Base-by-base conservation (phyloP, 2,329 filamentous ascomycete species). In the Aspergillus sp. region DNA sequence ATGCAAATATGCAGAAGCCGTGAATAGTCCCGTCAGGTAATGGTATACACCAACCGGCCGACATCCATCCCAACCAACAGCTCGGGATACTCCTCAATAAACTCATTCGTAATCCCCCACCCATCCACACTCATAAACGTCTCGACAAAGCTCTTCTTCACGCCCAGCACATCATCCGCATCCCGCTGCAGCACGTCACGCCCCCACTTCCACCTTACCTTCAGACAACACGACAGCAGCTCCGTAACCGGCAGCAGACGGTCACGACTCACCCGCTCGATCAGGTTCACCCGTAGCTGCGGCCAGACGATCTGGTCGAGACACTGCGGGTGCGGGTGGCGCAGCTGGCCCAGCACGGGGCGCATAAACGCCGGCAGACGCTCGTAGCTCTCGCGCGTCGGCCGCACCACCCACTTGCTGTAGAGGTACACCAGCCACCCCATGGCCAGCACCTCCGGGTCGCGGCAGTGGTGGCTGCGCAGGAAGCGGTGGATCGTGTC, bases 61-160 rank as follows among this genome's bases (percentile, higher is more conserved):
- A 46, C n/a, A 46, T 55, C 49, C 45, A 55, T 45, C 3, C 47
- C 53, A 40, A 43, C 42, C 19, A 57, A 11, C 19, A 53, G 34
- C 25, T 52, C 49, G 3, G 55, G 55, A 31, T 52, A 55, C 25
- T 45, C 44, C 4, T 55, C 46, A n/a, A 57, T 53, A 21, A 57
- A 57, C 29, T 57, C 55, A 11, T 45, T 32, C 23, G 55, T 57
- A 17, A 57, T 17, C 3, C 55, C 55, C 52, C 55, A 57, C n/a
- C 55, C 55, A 32, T 40, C 41, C 17, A 44, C 49, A 3, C 19
- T n/a, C 3, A 19, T 51, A 46, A 57, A 57, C 2, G 46, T 40
- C 7, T 55, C 47, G 10, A 46, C 44, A 25, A 55, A 57, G 2
- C 49, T 47, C 40, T 13, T 19, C 5, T 46, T 11, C 11, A 55